Conservation (phyloP, 176 grass and related monocot species). For the Secale cereale region DNA sequence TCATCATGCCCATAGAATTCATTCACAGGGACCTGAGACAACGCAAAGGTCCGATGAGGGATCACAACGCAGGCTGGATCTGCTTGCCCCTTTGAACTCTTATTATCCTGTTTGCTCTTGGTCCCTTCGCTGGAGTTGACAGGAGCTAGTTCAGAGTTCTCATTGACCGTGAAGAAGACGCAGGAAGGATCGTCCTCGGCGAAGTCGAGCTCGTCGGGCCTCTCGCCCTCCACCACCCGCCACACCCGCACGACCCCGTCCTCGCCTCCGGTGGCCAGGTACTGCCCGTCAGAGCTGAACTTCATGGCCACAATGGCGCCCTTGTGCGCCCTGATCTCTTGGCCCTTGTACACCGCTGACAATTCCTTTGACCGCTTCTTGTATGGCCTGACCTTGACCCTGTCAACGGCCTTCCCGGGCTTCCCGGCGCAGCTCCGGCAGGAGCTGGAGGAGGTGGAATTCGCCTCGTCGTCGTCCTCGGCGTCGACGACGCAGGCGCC, state of each 20-base stretch:
- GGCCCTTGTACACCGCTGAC: constrained; percentile 72
- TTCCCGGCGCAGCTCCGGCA: constrained; percentile 26
- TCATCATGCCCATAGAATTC: constrained; percentile 68
- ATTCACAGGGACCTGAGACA: constrained; percentile 61
- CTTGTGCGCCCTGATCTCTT: constrained; percentile 77
- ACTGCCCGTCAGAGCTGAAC: constrained; percentile 69
- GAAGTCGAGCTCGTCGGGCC: constrained; percentile 35
- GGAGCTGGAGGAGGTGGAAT: constrained; percentile 43
- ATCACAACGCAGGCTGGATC: constrained; percentile 75
- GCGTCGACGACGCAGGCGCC: constrained; percentile 35
- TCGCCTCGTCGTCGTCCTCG: constrained; percentile 32
- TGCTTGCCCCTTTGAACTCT: constrained; percentile 37
- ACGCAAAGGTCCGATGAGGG: constrained; percentile 57
- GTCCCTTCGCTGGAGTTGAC: constrained; percentile 36
- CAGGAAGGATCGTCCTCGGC: constrained; percentile 64
- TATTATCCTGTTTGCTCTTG: constrained; percentile 45
- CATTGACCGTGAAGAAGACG: constrained; percentile 68
- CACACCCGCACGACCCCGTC: constrained; percentile 78
- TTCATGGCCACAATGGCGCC: constrained; percentile 72
- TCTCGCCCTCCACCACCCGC: constrained; percentile 55
- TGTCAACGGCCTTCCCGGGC: constrained; percentile 11
- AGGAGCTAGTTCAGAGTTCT: constrained; percentile 58
- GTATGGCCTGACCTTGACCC: constrained; percentile 59
- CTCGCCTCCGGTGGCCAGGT: constrained; percentile 83
- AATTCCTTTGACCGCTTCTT: constrained; percentile 77